Conservation (phyloP, 805 yeast genomes). For the Teunomyces aglyptinius region DNA sequence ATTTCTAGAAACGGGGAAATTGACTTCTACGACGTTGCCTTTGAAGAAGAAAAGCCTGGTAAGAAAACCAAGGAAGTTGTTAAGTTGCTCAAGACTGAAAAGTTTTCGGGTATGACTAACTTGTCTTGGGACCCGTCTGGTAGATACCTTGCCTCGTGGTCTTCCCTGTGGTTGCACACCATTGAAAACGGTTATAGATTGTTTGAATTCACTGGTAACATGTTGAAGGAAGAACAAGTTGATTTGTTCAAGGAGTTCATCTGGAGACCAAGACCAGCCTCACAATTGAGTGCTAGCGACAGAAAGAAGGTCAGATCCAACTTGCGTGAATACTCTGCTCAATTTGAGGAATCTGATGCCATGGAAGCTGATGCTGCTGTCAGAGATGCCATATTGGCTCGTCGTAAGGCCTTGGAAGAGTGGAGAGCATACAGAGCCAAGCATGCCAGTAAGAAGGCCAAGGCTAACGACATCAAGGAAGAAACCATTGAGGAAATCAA, state of each 20-base stretch:
- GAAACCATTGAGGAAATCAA: conserved; percentile 69
- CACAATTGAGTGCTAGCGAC: conserved; percentile 71
- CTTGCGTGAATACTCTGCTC: conserved; percentile 83
- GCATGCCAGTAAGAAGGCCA: conserved; percentile 31
- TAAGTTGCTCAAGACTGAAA: conserved; percentile 60
- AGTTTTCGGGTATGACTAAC: conserved; percentile 76
- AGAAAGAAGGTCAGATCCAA: conserved; percentile 88
- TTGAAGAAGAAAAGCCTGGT: conserved; percentile 64
- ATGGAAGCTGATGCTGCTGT: conserved; percentile 94
- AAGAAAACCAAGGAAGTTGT: conserved; percentile 43
- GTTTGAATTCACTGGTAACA: conserved; percentile 78
- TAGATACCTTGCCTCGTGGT: conserved; percentile 83
- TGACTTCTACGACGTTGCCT: conserved; percentile 84
- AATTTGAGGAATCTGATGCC: conserved; percentile 91
- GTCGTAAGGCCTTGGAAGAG: conserved; percentile 77
- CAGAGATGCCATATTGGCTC: conserved; percentile 81
- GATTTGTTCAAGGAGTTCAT: conserved; percentile 84
- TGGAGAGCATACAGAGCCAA: conserved; percentile 79
- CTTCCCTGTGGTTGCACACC: conserved; percentile 79
- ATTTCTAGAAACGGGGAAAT: conserved; percentile 57
- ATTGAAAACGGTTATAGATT: conserved; percentile 89
- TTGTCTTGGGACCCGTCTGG: conserved; percentile 96
- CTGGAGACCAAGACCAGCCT: conserved; percentile 97
- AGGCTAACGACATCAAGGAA: conserved; percentile 50
- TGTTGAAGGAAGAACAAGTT: conserved; percentile 70